phyloP scores from a whole-genome alignment of 2,329 filamentous ascomycete species.

The Cryphonectria parasitica region DNA sequence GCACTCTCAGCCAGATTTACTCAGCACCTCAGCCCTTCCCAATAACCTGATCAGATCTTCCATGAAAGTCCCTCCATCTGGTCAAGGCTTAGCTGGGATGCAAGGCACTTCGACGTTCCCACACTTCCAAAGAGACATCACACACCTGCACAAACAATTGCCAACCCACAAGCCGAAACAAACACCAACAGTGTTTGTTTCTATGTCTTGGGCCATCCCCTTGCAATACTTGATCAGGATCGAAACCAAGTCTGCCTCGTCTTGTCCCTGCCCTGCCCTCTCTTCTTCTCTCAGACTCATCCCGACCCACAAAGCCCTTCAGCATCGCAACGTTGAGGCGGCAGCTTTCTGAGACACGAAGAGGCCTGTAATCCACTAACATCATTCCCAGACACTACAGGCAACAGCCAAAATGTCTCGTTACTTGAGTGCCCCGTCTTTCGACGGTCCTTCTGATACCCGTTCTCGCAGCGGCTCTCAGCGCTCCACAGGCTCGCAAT shows the following conservation, averaged over 20 bases:
- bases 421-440: slow-evolving; percentile 18
- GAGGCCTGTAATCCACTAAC: neutral
- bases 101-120: neutral
- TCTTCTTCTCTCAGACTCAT: neutral
- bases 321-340: neutral
- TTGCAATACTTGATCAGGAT: neutral
- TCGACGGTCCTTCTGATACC: slow-evolving; percentile 29
- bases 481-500: slow-evolving; percentile 20
- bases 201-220: neutral
- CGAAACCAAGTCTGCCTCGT: neutral
- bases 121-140: neutral
- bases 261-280: neutral
- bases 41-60: neutral
- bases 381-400: neutral
- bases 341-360: neutral
- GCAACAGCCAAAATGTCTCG: slow-evolving; percentile 22
- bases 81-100: neutral
- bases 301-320: neutral
- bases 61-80: neutral
- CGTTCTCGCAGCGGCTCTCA: slow-evolving; percentile 21
- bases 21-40: neutral
- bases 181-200: neutral
- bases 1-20: neutral
- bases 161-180: neutral
- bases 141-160: neutral